These are phyloP conservation scores for Penicillium paneum DNA, from an alignment of 2,329 filamentous ascomycete species.

Conservation along the genomic window DNA sequence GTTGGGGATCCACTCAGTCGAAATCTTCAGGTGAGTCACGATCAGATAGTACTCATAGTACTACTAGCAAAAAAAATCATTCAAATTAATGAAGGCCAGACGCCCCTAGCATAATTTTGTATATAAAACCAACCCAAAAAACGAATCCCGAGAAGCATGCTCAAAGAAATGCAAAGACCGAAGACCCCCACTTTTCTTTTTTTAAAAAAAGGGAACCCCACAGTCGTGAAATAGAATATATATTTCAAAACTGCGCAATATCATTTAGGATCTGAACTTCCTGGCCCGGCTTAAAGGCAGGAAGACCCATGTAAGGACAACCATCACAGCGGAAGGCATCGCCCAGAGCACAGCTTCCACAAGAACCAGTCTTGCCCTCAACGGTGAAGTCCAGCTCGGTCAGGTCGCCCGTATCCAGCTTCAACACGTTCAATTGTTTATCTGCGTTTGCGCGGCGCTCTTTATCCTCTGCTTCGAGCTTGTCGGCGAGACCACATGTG, in stretches of 20 bases:
- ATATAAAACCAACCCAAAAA: neutral
- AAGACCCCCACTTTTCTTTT: constrained; percentile 1
- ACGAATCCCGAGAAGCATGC: neutral
- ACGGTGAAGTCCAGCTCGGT: constrained; percentile 89
- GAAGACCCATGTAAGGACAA: constrained; percentile 84
- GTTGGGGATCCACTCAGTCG: constrained; percentile 2
- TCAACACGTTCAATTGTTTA: constrained; percentile 52
- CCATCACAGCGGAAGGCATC: constrained; percentile 77
- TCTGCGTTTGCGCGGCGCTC: constrained; percentile 65
- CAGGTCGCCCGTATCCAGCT: constrained; percentile 72
- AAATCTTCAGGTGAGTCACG: neutral
- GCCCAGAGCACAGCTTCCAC: constrained; percentile 88
- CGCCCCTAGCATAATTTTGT: constrained; percentile 3
- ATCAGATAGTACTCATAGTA: neutral
- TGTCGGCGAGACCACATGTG: constrained; percentile 85
- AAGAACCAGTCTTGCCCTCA: constrained; percentile 93
- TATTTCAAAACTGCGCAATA: constrained; percentile 68
- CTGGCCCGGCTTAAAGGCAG: constrained; percentile 95
- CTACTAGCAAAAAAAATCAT: neutral
- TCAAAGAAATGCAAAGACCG: neutral
- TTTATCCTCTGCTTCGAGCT: constrained; percentile 79
- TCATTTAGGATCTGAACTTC: constrained; percentile 87
- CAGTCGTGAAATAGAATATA: neutral
- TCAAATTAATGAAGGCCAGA: neutral
- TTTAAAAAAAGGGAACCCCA: neutral